Evolutionary conservation across 140 eudicot genomes (phyloP), one percentile per base, ranked within the genome.

Genomic region (Anethum foeniculum): DNA sequence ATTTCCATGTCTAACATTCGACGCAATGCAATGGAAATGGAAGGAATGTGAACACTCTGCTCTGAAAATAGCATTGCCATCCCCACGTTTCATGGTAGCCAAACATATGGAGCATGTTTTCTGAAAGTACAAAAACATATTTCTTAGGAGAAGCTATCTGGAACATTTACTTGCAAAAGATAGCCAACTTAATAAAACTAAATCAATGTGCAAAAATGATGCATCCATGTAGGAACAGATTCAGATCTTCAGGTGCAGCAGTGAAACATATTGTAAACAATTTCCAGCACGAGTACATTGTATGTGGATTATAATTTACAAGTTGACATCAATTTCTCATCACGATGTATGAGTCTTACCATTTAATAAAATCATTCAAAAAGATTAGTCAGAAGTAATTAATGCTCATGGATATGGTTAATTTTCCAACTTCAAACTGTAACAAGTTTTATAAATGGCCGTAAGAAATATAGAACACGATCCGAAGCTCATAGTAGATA

Each of bases 1-100:
- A 19, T 71, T 71, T 34, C 76, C 76, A 71, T 71, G 76, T 39
- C 43, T 71, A 19, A 36, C 76, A 36, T 71, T 71, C 16, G 76
- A 39, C 2, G 76, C 28, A 39, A 71, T 71, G 12, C 76, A 71
- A 23, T 71, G 76, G 14, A 71, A 71, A 71, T 71, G 76, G 76
- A 71, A 71, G 76, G 76, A 71, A 39, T 71, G 76, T 15, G 76
- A 71, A 39, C 76, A 71, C 76, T 71, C 76, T 19, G 76, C 76
- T 38, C 30, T 71, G 48, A 71, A 71, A 71, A 71, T 39, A 71
- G 76, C 76, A 71, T 36, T 36, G 30, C 76, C 76, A 7, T 71
- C 76, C 12, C 76, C 76, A 8, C 28, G 76, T 36, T 38, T 71
- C 76, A 71, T 71, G 27, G 76, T 71, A 21, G 27, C 48, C 76